Conservation (phyloP, 148 eudicot species). For the Nyssa sinensis region DNA sequence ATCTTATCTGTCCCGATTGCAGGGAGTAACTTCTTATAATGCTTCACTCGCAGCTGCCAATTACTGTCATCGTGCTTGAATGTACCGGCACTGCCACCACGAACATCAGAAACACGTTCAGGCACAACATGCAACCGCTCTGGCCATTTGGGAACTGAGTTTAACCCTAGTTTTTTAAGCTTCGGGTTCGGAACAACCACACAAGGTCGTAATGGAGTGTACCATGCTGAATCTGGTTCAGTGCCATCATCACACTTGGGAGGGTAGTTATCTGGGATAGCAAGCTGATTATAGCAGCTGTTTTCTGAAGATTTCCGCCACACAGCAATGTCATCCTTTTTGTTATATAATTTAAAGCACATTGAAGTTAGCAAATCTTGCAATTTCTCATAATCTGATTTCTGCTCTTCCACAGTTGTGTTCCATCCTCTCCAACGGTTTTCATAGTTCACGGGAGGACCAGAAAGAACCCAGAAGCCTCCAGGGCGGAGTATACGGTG, state of each 20-base stretch:
- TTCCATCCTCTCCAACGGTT: slow-evolving; percentile 91
- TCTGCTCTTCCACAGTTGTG: slow-evolving; percentile 74
- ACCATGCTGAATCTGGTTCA: slow-evolving; percentile 93
- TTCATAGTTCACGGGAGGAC: slow-evolving; percentile 88
- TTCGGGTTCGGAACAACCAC: slow-evolving; percentile 62
- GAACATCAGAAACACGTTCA: slow-evolving; percentile 59
- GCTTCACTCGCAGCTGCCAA: slow-evolving; percentile 73
- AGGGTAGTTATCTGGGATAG: slow-evolving; percentile 63
- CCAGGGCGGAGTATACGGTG: slow-evolving; percentile 92
- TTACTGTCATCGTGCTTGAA: slow-evolving; percentile 66
- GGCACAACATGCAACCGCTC: slow-evolving; percentile 58
- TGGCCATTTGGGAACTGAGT: slow-evolving; percentile 77
- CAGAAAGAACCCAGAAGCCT: slow-evolving; percentile 97
- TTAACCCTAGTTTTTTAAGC: slow-evolving; percentile 45
- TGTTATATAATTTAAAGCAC: slow-evolving; percentile 71
- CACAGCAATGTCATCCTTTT: slow-evolving; percentile 83
- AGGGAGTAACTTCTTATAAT: slow-evolving; percentile 79
- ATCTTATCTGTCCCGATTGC: slow-evolving; percentile 75
- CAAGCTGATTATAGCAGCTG: slow-evolving; percentile 63
- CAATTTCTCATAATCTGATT: slow-evolving; percentile 64
- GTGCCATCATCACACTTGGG: slow-evolving; percentile 88
- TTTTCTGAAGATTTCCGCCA: slow-evolving; percentile 76
- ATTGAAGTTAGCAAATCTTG: slow-evolving; percentile 66
- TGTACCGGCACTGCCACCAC: slow-evolving; percentile 60
- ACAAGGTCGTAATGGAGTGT: slow-evolving; percentile 90